Evolutionary conservation across 176 grass and related monocot species (phyloP), one percentile per base, ranked within the genome.

Genomic region (Aegilops speltoides): DNA sequence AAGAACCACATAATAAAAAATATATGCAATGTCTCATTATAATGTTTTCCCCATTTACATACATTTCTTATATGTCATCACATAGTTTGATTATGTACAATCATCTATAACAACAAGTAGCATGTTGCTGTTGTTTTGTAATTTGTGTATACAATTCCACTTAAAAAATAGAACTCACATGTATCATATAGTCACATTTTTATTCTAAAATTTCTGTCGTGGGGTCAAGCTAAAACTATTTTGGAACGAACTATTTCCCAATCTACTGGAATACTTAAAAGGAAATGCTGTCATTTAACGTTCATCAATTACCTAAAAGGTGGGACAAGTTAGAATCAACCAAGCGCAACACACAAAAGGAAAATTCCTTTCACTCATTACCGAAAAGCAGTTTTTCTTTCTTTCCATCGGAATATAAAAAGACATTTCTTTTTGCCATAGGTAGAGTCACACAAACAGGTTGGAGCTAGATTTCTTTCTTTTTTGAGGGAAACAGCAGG

Each of bases 361-460:
- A 16, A 77, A 80, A 73, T 15, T 43, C n/a, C 25, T 86, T 79
- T 43, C 76, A 59, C 79, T 88, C 72, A 28, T 82, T 45, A 33
- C 3, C 4, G 10, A 17, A 80, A 81, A 88, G 12, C 16, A 2
- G 13, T 48, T 41, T 16, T 66, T 36, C 68, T 60, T 83, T 60
- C n/a, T 26, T 46, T 76, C 64, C 45, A 15, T 32, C 25, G 6
- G 48, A 24, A 17, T 16, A 8, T 16, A 24, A 62, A 77, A 52
- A 5, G 15, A 52, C 48, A 52, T 48, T 15, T 48, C 45, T 48
- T 52, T 52, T 52, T 6, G 15, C 48, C 5, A 52, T 52, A 52
- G 77, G 23, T 25, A 63, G 46, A 37, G 62, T 76, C 57, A 41
- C 24, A 87, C 84, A 29, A 79, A 90, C 84, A 85, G 77, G 62